A percentile compares a stretch with the other conserved stretches of the same genome.
Conservation (phyloP, 192 early-diverging fungal genomes). For the Chytriomyces confervae region DNA sequence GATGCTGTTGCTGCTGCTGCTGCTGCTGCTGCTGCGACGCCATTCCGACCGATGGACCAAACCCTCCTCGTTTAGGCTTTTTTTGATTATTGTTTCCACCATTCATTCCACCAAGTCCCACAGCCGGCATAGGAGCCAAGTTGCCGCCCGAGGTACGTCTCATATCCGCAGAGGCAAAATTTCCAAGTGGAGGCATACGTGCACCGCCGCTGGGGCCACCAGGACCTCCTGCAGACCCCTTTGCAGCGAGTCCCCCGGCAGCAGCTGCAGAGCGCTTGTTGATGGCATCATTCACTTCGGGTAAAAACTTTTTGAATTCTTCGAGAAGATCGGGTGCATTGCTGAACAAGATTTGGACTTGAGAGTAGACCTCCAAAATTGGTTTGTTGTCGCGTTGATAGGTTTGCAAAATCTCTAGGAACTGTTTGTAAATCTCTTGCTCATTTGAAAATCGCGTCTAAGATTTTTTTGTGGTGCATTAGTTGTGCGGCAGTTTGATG, state of each 20-base stretch:
- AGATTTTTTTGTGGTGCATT: conserved; percentile 11
- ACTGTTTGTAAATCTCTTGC: conserved; percentile 96
- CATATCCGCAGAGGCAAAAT: not conserved
- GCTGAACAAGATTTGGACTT: conserved; percentile 89
- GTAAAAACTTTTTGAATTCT: conserved; percentile 98
- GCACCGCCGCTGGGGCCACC: not conserved
- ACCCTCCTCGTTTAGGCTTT: not conserved
- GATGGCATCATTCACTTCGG: conserved; percentile 72
- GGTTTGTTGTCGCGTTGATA: conserved; percentile 97
- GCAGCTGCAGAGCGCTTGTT: conserved; percentile 34
- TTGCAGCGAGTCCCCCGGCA: conserved; percentile 31
- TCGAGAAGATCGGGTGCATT: conserved; percentile 87
- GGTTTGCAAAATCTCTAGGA: conserved; percentile 95
- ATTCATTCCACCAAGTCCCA: not conserved
- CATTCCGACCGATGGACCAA: too few relatives aligned
- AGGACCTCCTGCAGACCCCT: not conserved
- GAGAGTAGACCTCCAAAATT: conserved; percentile 95
- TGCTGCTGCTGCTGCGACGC: too few relatives aligned
- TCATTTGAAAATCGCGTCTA: conserved; percentile 89
- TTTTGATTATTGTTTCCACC: not conserved
- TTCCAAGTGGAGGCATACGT: conserved; percentile 1
- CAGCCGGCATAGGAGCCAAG: not conserved
- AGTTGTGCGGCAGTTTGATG: too few relatives aligned
- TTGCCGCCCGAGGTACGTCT: not conserved
- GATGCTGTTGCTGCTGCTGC: not conserved